Conservation (phyloP, 2,329 filamentous ascomycete species). For the Pseudogymnoascus destructans region DNA sequence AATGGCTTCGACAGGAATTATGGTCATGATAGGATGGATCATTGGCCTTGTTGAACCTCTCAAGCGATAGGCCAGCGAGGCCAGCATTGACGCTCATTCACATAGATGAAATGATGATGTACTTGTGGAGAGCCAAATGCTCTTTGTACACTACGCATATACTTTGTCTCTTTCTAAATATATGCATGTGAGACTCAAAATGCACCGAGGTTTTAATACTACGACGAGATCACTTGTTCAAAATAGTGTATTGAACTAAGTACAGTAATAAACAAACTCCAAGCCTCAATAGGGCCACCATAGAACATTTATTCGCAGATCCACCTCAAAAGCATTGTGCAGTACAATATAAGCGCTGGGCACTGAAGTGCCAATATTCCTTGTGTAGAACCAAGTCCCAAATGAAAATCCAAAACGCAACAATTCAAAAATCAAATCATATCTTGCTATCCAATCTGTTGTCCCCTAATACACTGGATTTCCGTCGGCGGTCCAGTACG, state of each 20-base stretch:
- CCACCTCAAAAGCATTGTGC: neutral
- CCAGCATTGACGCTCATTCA: slow-evolving; percentile 6
- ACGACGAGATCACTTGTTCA: neutral
- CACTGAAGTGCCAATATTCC: neutral
- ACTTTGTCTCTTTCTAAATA: neutral
- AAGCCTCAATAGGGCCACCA: neutral
- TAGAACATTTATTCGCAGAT: neutral
- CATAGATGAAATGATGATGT: slow-evolving; percentile 4
- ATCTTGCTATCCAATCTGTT: neutral
- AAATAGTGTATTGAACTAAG: neutral
- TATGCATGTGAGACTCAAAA: neutral
- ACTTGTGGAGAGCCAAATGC: neutral
- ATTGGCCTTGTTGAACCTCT: slow-evolving; percentile 3
- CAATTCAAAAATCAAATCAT: neutral
- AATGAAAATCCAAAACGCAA: neutral
- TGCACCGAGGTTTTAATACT: neutral
- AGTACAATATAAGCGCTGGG: neutral
- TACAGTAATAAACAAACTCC: neutral
- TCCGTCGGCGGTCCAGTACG: neutral
- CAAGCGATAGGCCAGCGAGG: slow-evolving; percentile 2
- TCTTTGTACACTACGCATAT: neutral
- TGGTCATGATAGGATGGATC: slow-evolving; percentile 3
- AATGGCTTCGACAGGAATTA: neutral
- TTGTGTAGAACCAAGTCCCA: neutral
- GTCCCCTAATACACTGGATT: neutral